Evolutionary conservation across 2,329 filamentous ascomycete species (phyloP).

Genomic region (Monilinia polystroma): DNA sequence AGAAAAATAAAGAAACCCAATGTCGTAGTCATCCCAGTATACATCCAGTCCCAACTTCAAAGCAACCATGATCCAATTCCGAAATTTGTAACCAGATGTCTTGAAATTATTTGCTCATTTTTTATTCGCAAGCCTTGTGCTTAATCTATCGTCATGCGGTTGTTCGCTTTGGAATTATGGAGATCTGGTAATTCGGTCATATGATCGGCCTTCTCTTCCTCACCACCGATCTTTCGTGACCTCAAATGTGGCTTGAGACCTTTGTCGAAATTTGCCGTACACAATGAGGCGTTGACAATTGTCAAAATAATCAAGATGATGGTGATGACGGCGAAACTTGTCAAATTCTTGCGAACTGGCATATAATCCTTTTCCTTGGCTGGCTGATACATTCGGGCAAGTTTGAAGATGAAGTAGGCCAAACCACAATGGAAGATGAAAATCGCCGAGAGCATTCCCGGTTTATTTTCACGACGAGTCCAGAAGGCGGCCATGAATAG

Average conservation of each 20-base stretch:
- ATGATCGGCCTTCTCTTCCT: slow-evolving; percentile 51
- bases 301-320: slow-evolving; percentile 85
- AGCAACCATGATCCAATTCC: slow-evolving; percentile 8
- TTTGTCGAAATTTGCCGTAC: slow-evolving; percentile 85
- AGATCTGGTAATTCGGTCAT: slow-evolving; percentile 49
- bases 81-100: slow-evolving; percentile 5
- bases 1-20: slow-evolving; percentile 11
- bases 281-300: slow-evolving; percentile 81
- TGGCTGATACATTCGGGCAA: slow-evolving; percentile 87
- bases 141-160: slow-evolving; percentile 51
- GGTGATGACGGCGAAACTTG: slow-evolving; percentile 90
- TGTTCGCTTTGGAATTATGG: slow-evolving; percentile 43
- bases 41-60: neutral
- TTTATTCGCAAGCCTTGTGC: slow-evolving; percentile 3
- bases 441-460: slow-evolving; percentile 76
- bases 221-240: slow-evolving; percentile 50
- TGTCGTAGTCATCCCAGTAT: slow-evolving; percentile 9
- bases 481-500: slow-evolving; percentile 82
- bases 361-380: slow-evolving; percentile 60
- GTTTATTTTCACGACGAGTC: slow-evolving; percentile 76
- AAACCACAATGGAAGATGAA: slow-evolving; percentile 84
- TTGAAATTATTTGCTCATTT: slow-evolving; percentile 5
- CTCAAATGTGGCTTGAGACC: slow-evolving; percentile 86
- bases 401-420: slow-evolving; percentile 97
- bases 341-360: slow-evolving; percentile 80